Percentiles rank a stretch among this genome's conserved stretches.
phyloP scores from a whole-genome alignment of 371 early-diverging fungal genomes.

The Mortierella sp. region DNA sequence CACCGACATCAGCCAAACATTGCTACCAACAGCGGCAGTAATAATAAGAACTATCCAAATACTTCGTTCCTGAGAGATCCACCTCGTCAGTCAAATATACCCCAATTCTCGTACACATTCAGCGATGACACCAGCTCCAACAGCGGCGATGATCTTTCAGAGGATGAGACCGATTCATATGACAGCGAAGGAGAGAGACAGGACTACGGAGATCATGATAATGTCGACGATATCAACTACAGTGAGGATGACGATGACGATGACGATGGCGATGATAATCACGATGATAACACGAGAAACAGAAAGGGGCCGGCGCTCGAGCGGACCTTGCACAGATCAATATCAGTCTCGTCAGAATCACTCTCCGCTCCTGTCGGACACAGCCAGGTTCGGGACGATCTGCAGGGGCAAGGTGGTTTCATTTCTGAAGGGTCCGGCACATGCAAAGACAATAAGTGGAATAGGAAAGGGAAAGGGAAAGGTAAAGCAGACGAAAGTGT shows the following conservation, averaged over 20 bases:
- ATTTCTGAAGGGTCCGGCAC: neutral
- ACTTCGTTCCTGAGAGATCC: neutral
- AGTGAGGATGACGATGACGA: slow-evolving; percentile 16
- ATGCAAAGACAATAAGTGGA: neutral
- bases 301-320: neutral
- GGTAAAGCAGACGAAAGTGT: neutral
- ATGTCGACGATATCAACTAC: neutral
- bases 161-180: slow-evolving; percentile 8
- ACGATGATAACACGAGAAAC: slow-evolving; percentile 1
- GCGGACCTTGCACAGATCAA: neutral
- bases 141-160: neutral
- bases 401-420: neutral
- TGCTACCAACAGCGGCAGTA: slow-evolving; percentile 1
- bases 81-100: slow-evolving; percentile 20
- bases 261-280: neutral
- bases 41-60: neutral
- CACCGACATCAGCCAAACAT: slow-evolving; percentile 3
- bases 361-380: slow-evolving; percentile 29
- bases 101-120: slow-evolving; percentile 34
- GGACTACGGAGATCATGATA: slow-evolving; percentile 16
- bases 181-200: slow-evolving; percentile 26
- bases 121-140: slow-evolving; percentile 29
- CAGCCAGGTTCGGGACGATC: slow-evolving; percentile 2
- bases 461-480: neutral
- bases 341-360: slow-evolving; percentile 23